Base-by-base conservation (phyloP, 2,329 filamentous ascomycete species). In the Neopestalotiopsis sp. region DNA sequence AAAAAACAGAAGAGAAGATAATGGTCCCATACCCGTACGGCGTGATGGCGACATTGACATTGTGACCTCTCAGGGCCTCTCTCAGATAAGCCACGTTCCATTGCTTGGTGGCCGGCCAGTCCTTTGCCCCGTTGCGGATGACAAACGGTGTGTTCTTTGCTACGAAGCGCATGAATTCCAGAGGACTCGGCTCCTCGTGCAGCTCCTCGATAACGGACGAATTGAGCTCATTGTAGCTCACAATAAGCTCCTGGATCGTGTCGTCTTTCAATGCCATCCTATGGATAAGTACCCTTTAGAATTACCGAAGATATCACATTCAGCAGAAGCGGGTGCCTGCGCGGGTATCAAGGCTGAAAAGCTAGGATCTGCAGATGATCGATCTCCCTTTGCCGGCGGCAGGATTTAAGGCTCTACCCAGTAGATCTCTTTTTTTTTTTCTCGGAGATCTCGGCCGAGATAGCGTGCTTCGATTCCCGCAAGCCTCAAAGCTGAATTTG, bases 81-180 rank as follows among this genome's bases (percentile, higher is more conserved):
- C 83, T 83, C 4, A 96, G 82, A 74, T 90, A 92, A 1, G 80
- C 75, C 1, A 86, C 84, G 69, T 87, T 85, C 93, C 93, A 96
- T 65, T 80, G 83, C 67, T 80, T 82, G 3, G 84, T 83, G 0
- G 93, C 92, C 52, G 82, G 81, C 92, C 92, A 95, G 45, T 84
- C 79, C 0, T 75, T 76, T 1, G 91, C 91, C 3, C 85, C 92
- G 9, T 85, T 82, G 49, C 91, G 86, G 34, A 95, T 82, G 2
- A 95, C 87, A 73, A 95, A 95, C 0, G 93, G 93, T 1, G 89
- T 87, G 76, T 95, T 96, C 45, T 84, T 85, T 17, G 91, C 86
- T 24, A 95, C 92, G 78, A 90, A 91, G 74, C 92, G 88, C 89
- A 94, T 92, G 77, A 95, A 95, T 75, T 95, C 91, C 5, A 96